Evolutionary conservation across 805 yeast genomes (phyloP).

Genomic region (Candida stauntonica): DNA sequence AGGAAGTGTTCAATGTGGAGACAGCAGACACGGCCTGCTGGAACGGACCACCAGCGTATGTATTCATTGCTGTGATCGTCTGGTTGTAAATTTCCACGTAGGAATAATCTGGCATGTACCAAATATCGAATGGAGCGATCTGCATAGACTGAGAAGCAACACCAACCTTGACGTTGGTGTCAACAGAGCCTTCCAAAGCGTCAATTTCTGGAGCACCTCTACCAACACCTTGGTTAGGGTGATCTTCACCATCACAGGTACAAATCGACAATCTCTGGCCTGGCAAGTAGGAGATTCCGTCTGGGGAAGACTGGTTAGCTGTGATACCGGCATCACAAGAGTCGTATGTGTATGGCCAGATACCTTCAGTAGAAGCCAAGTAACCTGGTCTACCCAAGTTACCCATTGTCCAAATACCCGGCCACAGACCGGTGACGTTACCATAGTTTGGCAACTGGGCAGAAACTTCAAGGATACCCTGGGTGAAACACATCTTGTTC

Average conservation of each 20-base stretch:
- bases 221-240: slow-evolving; percentile 83
- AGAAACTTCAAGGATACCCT: slow-evolving; percentile 73
- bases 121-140: slow-evolving; percentile 89
- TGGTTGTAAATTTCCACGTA: slow-evolving; percentile 68
- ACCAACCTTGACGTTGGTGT: slow-evolving; percentile 40
- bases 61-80: slow-evolving; percentile 73
- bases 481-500: slow-evolving; percentile 87
- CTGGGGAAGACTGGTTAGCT: slow-evolving; percentile 85
- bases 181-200: slow-evolving; percentile 79
- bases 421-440: slow-evolving; percentile 83
- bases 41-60: slow-evolving; percentile 88
- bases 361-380: slow-evolving; percentile 82
- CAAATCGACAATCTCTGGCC: slow-evolving; percentile 79
- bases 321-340: slow-evolving; percentile 93
- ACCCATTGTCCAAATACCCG: slow-evolving; percentile 94
- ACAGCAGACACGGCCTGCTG: slow-evolving; percentile 90
- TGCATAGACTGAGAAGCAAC: slow-evolving; percentile 90
- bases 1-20: slow-evolving; percentile 69
- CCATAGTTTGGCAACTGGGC: slow-evolving; percentile 80
- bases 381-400: slow-evolving; percentile 91
- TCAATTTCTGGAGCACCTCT: slow-evolving; percentile 97
- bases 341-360: slow-evolving; percentile 91
- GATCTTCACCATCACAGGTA: slow-evolving; percentile 78
- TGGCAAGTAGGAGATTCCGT: slow-evolving; percentile 81
- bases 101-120: slow-evolving; percentile 89